Conservation (phyloP, 768 basidiomycete genomes). For the Leucosporidium yakuticum region DNA sequence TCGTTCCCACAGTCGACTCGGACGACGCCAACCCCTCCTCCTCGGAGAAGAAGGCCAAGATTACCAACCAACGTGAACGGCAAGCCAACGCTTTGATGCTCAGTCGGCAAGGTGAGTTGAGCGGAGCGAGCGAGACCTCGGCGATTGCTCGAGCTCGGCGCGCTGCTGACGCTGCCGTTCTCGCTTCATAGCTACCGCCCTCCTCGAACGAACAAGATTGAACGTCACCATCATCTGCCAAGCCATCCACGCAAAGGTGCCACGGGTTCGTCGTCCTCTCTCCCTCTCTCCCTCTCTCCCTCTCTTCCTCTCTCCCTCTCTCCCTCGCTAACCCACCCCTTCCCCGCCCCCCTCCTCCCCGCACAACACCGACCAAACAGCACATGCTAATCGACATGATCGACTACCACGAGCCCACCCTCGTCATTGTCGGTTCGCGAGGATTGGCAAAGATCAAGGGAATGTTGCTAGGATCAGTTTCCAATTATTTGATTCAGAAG, state of each 20-base stretch:
- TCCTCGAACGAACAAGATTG: slow-evolving; percentile 82
- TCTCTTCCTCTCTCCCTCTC: too few species aligned
- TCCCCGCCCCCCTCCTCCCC: too few species aligned
- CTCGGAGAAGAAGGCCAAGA: slow-evolving; percentile 52
- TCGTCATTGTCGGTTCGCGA: slow-evolving; percentile 39
- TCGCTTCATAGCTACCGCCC: slow-evolving; percentile 56
- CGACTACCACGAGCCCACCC: slow-evolving; percentile 39
- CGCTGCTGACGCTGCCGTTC: neutral
- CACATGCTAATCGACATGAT: slow-evolving; percentile 42
- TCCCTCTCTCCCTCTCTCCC: too few species aligned
- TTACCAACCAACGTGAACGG: slow-evolving; percentile 84
- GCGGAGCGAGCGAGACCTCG: too few species aligned
- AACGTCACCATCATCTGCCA: slow-evolving; percentile 85
- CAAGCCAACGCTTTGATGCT: slow-evolving; percentile 60
- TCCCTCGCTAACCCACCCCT: too few species aligned
- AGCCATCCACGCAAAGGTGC: slow-evolving; percentile 72
- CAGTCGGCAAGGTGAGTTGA: slow-evolving; percentile 55
- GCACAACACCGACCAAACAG: neutral
- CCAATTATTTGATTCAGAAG: slow-evolving; percentile 37
- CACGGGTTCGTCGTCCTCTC: too few species aligned
- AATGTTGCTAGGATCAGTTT: slow-evolving; percentile 37
- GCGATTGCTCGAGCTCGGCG: neutral
- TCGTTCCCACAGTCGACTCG: slow-evolving; percentile 33
- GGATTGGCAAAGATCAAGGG: slow-evolving; percentile 38
- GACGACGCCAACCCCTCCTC: slow-evolving; percentile 41